Base-by-base conservation (phyloP, 257 asterid genomes). In the Ocimum tenuiflorum region DNA sequence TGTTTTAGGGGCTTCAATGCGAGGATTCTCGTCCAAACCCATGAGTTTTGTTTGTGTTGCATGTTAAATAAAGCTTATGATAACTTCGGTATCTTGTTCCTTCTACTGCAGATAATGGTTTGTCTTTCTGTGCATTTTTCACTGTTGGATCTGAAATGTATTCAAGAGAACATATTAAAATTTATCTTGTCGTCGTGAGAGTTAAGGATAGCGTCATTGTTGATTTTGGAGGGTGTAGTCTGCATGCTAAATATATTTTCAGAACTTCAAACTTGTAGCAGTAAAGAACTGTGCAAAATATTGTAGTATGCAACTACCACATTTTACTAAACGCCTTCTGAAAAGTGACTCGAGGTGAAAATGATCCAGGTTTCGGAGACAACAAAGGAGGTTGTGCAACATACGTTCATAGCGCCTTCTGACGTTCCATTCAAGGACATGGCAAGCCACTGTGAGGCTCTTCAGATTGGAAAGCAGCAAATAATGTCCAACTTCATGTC, bases 401-500 rank as follows among this genome's bases (percentile, higher is more conserved):
- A 61, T 67, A 62, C 79, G 14, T 55, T 80, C 53, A 59, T 76
- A 69, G 55, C 75, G 27, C 82, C 83, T 52, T 86, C 86, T 15
- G 80, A 73, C 61, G 51, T 86, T 79, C 80, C 91, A 51, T 87
- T 75, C 79, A 78, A 79, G 80, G 95, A 87, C 64, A 82, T 84
- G 89, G 89, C 95, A 35, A 82, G 78, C 76, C 87, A 82, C 39
- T 87, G 91, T 33, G 95, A 87, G 75, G 85, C 89, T 80, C 86
- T 87, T 80, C 91, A 87, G 77, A 69, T 73, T 15, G 91, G 86
- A 65, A 84, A 84, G 72, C 89, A 82, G 81, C 86, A 82, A 73
- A 73, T 79, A 42, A 77, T 87, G 81, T 86, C 90, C 69, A 80
- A 79, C 77, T 78, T 87, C 78, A 77, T 81, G 76, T 73, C 71